Evolutionary conservation across 345 rosid species (phyloP).

Genomic region (thale cress (Arabidopsis thaliana)): DNA sequence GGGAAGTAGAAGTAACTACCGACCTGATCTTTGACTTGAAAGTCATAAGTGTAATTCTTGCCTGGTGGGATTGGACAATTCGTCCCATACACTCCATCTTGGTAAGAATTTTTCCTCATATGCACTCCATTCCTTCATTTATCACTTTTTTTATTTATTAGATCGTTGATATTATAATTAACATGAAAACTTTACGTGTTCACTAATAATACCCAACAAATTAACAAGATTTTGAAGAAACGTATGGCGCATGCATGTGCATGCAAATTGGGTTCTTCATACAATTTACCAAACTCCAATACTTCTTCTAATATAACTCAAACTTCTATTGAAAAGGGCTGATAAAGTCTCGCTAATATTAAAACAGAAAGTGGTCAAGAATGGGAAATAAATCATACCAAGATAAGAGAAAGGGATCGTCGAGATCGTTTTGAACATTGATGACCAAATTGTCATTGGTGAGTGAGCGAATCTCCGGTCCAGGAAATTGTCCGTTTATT

Average conservation of each 20-base stretch:
- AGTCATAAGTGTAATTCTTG: constrained; percentile 73
- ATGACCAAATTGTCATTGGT: constrained; percentile 86
- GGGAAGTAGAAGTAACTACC: constrained; percentile 94
- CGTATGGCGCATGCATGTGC: constrained; percentile 13
- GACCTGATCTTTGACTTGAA: constrained; percentile 92
- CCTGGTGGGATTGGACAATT: constrained; percentile 97
- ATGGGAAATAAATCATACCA: constrained; percentile 49
- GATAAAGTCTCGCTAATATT: not conserved
- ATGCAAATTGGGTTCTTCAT: constrained; percentile 17
- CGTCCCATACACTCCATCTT: constrained; percentile 89
- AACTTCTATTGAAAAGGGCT: not conserved
- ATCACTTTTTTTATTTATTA: not conserved
- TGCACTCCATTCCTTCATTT: constrained; percentile 81
- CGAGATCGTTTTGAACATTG: constrained; percentile 75
- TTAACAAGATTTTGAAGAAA: constrained; percentile 21
- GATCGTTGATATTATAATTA: not conserved
- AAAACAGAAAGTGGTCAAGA: not conserved
- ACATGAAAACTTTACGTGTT: constrained; percentile 31
- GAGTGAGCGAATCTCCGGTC: constrained; percentile 73
- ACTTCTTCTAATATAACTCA: not conserved
- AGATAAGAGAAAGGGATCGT: constrained; percentile 84
- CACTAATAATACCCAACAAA: not conserved
- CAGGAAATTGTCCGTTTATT: constrained; percentile 92
- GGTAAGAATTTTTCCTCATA: constrained; percentile 78
- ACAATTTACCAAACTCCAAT: not conserved